Evolutionary conservation across 75 land plant species (phyloP), one percentile per base, ranked within the genome.

Genomic region (Ceratopteris richardii): DNA sequence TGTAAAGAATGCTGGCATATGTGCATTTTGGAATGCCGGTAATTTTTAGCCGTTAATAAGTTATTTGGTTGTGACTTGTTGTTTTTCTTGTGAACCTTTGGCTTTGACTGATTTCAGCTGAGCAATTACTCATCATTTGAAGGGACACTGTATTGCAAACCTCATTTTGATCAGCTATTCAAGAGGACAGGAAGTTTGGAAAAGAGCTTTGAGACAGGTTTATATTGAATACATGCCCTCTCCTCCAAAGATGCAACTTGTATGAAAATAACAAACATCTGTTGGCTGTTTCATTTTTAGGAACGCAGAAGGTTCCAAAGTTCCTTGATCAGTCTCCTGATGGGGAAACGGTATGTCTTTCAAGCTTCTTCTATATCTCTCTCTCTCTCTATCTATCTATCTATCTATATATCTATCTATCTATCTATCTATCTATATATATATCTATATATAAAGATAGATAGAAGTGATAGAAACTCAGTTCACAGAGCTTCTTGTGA

Each of bases 111-210:
- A 33, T 51, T 61, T 44, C 86, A 86, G 95, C 74, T 89, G 23
- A 64, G 73, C 56, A 86, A 83, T 58, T 89, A 86, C 66, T 61
- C 70, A 54, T 89, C 95, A 22, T 74, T 86, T 44, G 95, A 87
- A 64, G 95, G 95, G 14, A 87, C 86, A 10, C 66, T 86, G 25
- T 89, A 89, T 65, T 89, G 95, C 76, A 89, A 80, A 69, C 95
- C 95, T 63, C 95, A 89, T 69, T 89, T 82, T 64, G 92, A 89
- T 61, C 95, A 89, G 70, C 73, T 86, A 22, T 83, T 83, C 67
- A 89, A 89, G 74, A 67, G 46, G 56, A 90, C 96, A 28, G 96
- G 96, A 52, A 90, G 96, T 57, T 65, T 83, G 36, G 82, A 83
- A n/a, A 90, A 81, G 60, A 90, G 92, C 63, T 90, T 90, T 61